phyloP scores from a whole-genome alignment of 768 basidiomycete species.

The Pleurotus pulmonarius region DNA sequence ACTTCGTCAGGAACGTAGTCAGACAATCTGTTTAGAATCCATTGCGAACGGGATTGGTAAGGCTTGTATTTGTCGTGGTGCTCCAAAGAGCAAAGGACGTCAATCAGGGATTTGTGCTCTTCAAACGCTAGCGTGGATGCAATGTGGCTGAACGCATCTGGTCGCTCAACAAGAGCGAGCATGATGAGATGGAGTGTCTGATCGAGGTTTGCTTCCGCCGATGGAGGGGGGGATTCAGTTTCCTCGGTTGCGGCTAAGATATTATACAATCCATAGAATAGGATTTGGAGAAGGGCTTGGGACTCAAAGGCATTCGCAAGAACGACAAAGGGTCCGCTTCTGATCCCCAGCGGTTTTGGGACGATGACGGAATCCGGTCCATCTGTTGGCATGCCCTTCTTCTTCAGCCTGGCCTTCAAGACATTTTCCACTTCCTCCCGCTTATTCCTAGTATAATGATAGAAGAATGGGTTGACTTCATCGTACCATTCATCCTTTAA shows the following conservation, averaged over 20 bases:
- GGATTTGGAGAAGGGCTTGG: conserved; percentile 70
- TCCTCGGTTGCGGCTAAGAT: conserved; percentile 63
- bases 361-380: conserved; percentile 64
- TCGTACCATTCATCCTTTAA: conserved; percentile 79
- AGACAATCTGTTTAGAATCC: conserved; percentile 68
- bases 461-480: conserved; percentile 94
- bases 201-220: conserved; percentile 87
- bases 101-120: conserved; percentile 58
- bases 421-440: conserved; percentile 86
- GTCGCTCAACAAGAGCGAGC: conserved; percentile 76
- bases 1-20: conserved; percentile 57
- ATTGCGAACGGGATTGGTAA: conserved; percentile 67
- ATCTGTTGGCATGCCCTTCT: conserved; percentile 42
- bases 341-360: conserved; percentile 66
- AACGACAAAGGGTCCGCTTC: conserved; percentile 62
- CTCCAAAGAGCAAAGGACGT: conserved; percentile 75
- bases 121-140: conserved; percentile 54
- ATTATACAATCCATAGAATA: conserved; percentile 81
- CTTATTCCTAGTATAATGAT: conserved; percentile 92
- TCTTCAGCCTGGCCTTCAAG: conserved; percentile 63
- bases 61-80: conserved; percentile 71
- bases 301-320: conserved; percentile 66
- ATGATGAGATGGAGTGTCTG: conserved; percentile 83
- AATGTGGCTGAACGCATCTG: conserved; percentile 56
- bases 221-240: conserved; percentile 59